Evolutionary conservation across 2,329 filamentous ascomycete species (phyloP), one percentile per base, ranked within the genome.

Genomic region (Dactylonectria estremocensis): DNA sequence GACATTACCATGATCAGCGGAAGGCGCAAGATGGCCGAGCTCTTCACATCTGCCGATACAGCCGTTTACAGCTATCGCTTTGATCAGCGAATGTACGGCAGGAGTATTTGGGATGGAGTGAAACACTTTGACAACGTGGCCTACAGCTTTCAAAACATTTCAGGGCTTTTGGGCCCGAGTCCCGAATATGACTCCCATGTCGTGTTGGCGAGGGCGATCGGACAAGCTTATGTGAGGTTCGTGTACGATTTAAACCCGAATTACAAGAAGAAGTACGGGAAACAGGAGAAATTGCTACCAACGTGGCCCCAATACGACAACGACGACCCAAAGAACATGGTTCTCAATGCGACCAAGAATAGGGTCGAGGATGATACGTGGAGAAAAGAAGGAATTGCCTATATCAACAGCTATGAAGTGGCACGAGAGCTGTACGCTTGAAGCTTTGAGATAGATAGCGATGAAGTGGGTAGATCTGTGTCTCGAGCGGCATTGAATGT

Each of bases 71-170:
- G 82, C 66, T 87, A 87, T 75, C 83, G 85, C 2, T 87, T 87
- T 62, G 84, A 87, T 70, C 84, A 84, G 63, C 77, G 78, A n/a
- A 76, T 80, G 22, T 86, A 83, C 78, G 81, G 83, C 66, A 78
- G 81, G 7, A 70, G 73, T 3, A 78, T 79, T 14, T 80, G 81
- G 67, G 79, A 80, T 8, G 84, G 83, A 2, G 80, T 83, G 18
- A 80, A 81, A 63, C 85, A 87, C 67, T 86, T 86, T 60, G 80
- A 81, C 70, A 86, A 87, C 55, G 85, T 86, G 1, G 83, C 84
- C 2, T 87, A 84, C 72, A 83, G 80, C 67, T 87, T 87, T 73
- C 83, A 87, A 72, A 87, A 87, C 62, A 85, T 86, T 52, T 81
- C 80, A 1, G 85, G 85, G 0, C 66, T 82, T 24, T 74, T 87